These are phyloP conservation scores for Solanum chilense DNA, from an alignment of 257 asterid genomes.

Conservation along the genomic window DNA sequence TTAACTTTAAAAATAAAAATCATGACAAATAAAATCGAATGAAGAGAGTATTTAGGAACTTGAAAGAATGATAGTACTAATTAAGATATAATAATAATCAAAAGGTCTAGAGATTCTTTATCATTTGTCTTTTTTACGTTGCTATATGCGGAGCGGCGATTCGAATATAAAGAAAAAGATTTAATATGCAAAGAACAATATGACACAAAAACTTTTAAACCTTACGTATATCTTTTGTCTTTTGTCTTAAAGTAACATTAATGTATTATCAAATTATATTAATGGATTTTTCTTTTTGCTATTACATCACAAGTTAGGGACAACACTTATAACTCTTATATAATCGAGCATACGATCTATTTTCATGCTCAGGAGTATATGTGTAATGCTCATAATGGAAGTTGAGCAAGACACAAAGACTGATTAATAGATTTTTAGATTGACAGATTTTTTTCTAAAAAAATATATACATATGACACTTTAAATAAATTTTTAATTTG, in stretches of 20 bases:
- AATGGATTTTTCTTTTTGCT: background rate
- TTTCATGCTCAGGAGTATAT: background rate
- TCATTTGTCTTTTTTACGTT: background rate
- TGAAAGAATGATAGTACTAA: background rate
- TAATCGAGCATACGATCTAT: background rate
- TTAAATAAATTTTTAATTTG: background rate
- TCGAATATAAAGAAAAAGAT: background rate
- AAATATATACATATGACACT: no score
- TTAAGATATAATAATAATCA: background rate
- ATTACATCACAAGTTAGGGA: background rate
- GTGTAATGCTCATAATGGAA: background rate
- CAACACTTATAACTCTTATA: background rate
- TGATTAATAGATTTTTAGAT: background rate
- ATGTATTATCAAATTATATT: background rate
- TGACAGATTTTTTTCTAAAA: background rate
- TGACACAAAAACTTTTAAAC: background rate
- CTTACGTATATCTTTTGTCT: background rate
- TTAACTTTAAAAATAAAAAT: no score
- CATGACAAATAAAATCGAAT: no score
- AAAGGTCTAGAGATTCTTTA: background rate
- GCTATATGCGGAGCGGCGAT: constrained; percentile 10
- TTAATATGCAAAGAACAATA: background rate
- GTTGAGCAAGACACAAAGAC: background rate
- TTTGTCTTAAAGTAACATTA: background rate
- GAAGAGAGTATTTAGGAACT: background rate